These are phyloP conservation scores for Lathyrus aphaca DNA, from an alignment of 306 rosid species.

Conservation along the genomic window DNA sequence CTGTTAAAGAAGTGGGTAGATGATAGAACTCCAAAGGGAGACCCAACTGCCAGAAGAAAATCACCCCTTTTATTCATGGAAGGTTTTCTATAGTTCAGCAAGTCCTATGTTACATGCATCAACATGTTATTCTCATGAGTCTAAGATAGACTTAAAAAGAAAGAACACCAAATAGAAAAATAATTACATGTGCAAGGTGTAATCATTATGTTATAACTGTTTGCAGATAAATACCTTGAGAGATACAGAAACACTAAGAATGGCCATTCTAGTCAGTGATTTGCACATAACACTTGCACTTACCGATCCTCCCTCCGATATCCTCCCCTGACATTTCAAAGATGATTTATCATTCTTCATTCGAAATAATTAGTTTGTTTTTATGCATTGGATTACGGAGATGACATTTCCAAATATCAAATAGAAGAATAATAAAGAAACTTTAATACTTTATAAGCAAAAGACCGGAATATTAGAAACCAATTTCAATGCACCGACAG, in stretches of 20 bases:
- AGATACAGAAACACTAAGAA: conserved; percentile 71
- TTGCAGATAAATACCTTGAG: conserved; percentile 54
- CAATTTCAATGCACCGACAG: background rate
- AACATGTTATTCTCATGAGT: conserved; percentile 39
- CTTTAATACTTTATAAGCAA: conserved; percentile 4
- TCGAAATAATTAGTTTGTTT: conserved; percentile 39
- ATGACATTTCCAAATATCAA: conserved; percentile 26
- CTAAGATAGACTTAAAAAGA: conserved; percentile 27
- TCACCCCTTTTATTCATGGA: conserved; percentile 72
- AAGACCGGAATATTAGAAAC: background rate
- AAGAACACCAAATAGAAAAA: conserved; percentile 35
- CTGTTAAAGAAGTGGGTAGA: conserved; percentile 92
- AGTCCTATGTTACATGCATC: conserved; percentile 51
- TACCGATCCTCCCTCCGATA: conserved; percentile 50
- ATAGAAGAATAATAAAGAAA: conserved; percentile 19
- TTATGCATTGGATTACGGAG: conserved; percentile 25
- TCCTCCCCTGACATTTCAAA: conserved; percentile 58
- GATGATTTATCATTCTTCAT: conserved; percentile 43
- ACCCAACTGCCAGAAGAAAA: conserved; percentile 85
- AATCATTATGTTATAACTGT: conserved; percentile 20
- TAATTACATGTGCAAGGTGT: background rate
- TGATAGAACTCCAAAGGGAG: conserved; percentile 95
- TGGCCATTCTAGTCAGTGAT: conserved; percentile 75
- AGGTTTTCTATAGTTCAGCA: conserved; percentile 54
- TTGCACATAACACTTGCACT: conserved; percentile 51